These are phyloP conservation scores for Diaporthe sp. DNA, from an alignment of 2,329 filamentous ascomycete species.

Conservation along the genomic window DNA sequence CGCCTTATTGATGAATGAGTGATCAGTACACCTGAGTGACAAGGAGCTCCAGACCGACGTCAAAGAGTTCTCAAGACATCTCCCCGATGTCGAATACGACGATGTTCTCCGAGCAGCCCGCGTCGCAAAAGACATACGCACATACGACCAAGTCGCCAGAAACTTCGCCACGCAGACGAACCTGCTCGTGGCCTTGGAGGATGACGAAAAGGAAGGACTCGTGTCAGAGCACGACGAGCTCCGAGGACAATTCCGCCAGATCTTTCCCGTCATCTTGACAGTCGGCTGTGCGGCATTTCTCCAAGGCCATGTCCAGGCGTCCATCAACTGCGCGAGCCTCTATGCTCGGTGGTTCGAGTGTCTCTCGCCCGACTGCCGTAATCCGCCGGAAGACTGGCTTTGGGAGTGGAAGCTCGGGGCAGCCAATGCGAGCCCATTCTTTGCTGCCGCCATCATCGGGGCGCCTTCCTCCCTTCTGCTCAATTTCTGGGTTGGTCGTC, in stretches of 20 bases:
- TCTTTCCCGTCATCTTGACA: slow-evolving; percentile 57
- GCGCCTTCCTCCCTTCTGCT: slow-evolving; percentile 57
- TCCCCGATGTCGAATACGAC: slow-evolving; percentile 49
- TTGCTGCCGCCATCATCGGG: slow-evolving; percentile 56
- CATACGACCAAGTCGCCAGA: slow-evolving; percentile 56
- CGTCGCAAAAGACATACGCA: slow-evolving; percentile 56
- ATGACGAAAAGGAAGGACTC: slow-evolving; percentile 55
- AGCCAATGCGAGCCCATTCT: slow-evolving; percentile 56
- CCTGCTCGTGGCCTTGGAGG: slow-evolving; percentile 51
- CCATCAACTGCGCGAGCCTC: slow-evolving; percentile 58
- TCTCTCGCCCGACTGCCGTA: background rate
- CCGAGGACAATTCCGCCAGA: slow-evolving; percentile 55
- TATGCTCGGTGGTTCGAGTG: slow-evolving; percentile 42
- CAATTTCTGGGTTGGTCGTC: slow-evolving; percentile 57
- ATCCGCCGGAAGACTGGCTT: background rate
- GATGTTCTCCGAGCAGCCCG: slow-evolving; percentile 55
- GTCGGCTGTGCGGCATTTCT: slow-evolving; percentile 60
- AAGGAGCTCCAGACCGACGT: slow-evolving; percentile 55
- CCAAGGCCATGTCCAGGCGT: slow-evolving; percentile 61
- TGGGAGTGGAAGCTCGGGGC: slow-evolving; percentile 57
- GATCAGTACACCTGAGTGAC: slow-evolving; percentile 54
- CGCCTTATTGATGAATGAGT: slow-evolving; percentile 39
- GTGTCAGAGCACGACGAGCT: slow-evolving; percentile 54
- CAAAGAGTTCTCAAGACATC: slow-evolving; percentile 48
- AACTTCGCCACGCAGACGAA: slow-evolving; percentile 44